Conservation (phyloP, 2,329 filamentous ascomycete species). For the Phialophora verrucosa region DNA sequence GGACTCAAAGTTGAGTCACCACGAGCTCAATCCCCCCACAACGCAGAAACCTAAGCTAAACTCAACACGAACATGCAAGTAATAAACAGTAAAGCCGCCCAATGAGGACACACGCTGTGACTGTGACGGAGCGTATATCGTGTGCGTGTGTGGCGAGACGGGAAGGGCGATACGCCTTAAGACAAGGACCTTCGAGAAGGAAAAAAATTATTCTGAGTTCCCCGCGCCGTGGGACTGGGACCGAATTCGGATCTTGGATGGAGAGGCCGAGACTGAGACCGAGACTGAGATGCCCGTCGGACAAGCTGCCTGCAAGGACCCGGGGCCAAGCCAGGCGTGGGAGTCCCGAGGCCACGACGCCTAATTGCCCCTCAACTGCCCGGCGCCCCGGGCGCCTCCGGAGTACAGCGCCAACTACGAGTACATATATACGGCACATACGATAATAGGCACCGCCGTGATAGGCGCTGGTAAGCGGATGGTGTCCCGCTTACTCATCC, state of each 20-base stretch:
- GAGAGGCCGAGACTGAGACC: too few species aligned
- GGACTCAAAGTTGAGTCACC: constrained; percentile 4
- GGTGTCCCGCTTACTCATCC: not conserved
- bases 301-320: not conserved
- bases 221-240: constrained; percentile 1
- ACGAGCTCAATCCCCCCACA: constrained; percentile 3
- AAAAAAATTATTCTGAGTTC: constrained; percentile 14
- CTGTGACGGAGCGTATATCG: not conserved
- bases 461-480: not conserved
- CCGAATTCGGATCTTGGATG: not conserved
- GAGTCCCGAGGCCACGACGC: not conserved
- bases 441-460: too few species aligned
- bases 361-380: too few species aligned
- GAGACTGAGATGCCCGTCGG: not conserved
- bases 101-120: not conserved
- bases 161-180: constrained; percentile 1
- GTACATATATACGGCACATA: too few species aligned
- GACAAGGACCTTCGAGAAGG: not conserved
- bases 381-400: too few species aligned
- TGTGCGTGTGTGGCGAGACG: not conserved
- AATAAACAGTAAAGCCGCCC: constrained; percentile 1
- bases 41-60: not conserved
- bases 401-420: too few species aligned
- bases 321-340: not conserved
- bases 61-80: not conserved